Base-by-base conservation (phyloP, 106 monocot species). In the Platanthera guangdongensis region DNA sequence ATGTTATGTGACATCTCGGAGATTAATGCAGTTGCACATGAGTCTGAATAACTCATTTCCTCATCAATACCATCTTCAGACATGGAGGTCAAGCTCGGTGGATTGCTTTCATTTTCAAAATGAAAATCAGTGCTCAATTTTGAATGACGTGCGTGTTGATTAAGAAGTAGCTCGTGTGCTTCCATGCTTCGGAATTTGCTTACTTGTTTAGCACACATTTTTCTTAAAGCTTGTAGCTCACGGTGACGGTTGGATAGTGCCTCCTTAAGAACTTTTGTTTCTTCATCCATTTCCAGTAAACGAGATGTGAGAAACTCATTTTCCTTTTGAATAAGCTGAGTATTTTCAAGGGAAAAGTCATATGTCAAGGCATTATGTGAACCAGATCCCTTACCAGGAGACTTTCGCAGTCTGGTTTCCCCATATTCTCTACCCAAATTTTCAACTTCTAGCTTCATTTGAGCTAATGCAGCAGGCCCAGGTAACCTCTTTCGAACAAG, bases 391-490 rank as follows among this genome's bases (percentile, higher is more conserved):
- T 72, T 82, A 45, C 79, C 64, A 80, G 88, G 77, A 51, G 85
- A 88, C 19, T 79, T 75, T 32, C 79, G 76, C n/a, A 78, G 46
- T 84, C 83, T 79, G n/a, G 25, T 65, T 1, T 87, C 89, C 8
- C 79, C 89, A 80, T 77, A 78, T 4, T 84, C 84, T 55, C 84
- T 71, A 16, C 93, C 96, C 75, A 93, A 77, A 73, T 70, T 83
- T 73, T 97, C 93, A 75, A 93, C 97, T 84, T 97, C 97, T 64
- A 86, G 49, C 71, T 91, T 97, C 93, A 97, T 97, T 77, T 97
- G 96, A 74, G 96, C 93, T 77, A 97, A 77, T 69, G 96, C 96
- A 80, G 96, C 96, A 51, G 96, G 91, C 7, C 97, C 97, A 7
- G 97, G 97, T 48, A 97, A 83, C 75, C 94, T 97, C 77, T 97